Conservation (phyloP, 768 basidiomycete genomes). For the Coprinopsis cinerea region DNA sequence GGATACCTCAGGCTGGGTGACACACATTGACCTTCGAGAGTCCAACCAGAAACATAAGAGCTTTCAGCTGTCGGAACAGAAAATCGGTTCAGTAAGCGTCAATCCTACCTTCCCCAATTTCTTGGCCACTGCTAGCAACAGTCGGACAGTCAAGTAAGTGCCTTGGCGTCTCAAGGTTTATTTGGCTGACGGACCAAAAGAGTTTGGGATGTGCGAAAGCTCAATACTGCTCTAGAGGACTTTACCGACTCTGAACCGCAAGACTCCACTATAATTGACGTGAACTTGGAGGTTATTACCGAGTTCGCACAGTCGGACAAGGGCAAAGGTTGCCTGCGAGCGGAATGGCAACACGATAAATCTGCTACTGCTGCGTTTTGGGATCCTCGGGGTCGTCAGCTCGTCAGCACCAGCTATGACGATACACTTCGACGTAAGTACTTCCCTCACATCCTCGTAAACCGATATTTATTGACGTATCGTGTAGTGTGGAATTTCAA, state of each 20-base stretch:
- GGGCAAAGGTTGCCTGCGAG: conserved; percentile 54
- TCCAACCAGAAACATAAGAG: conserved; percentile 47
- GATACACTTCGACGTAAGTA: conserved; percentile 64
- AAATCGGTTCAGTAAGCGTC: conserved; percentile 75
- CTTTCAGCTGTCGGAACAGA: conserved; percentile 62
- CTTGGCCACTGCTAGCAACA: conserved; percentile 74
- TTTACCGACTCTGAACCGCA: conserved; percentile 24
- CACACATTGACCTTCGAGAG: conserved; percentile 73
- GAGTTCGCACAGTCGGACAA: conserved; percentile 44
- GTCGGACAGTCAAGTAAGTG: conserved; percentile 59
- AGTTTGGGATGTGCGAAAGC: conserved; percentile 75
- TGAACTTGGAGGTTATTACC: conserved; percentile 38
- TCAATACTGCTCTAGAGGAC: conserved; percentile 37
- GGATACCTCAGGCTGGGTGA: conserved; percentile 63
- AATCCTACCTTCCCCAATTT: conserved; percentile 66
- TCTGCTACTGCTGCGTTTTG: conserved; percentile 82
- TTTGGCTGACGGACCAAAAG: conserved; percentile 29
- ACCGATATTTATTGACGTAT: conserved; percentile 7
- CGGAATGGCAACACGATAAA: conserved; percentile 64
- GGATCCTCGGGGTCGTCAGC: conserved; percentile 73
- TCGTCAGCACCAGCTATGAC: conserved; percentile 84
- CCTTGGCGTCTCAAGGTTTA: neutral
- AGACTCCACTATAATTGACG: conserved; percentile 26
- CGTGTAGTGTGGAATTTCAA: conserved; percentile 71
- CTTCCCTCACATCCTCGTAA: too few species aligned